These are phyloP conservation scores for Penicillium egyptiacum DNA, from an alignment of 495 filamentous ascomycete species.

Conservation along the genomic window DNA sequence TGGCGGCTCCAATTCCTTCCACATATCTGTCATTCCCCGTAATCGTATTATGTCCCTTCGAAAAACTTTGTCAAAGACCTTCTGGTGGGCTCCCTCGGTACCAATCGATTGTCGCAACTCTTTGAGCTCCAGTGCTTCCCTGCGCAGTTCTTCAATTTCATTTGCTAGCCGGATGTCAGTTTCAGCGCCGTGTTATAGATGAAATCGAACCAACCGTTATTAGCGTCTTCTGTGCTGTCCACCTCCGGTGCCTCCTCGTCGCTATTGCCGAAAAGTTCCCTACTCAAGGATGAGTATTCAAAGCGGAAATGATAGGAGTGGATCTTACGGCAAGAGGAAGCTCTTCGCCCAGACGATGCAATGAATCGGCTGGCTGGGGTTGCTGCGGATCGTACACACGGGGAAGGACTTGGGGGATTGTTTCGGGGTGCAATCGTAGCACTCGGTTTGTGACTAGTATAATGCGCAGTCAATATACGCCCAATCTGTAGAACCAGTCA, in stretches of 20 bases:
- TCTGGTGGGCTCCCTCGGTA: conserved; percentile 70
- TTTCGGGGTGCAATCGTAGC: conserved; percentile 92
- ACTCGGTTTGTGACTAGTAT: conserved; percentile 79
- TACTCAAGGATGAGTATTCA: conserved; percentile 21
- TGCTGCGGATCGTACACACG: conserved; percentile 95
- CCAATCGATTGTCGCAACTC: conserved; percentile 82
- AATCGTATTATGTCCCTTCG: conserved; percentile 79
- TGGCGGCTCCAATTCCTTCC: conserved; percentile 79
- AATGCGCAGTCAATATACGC: conserved; percentile 15
- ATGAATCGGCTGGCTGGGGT: conserved; percentile 92
- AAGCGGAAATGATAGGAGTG: no score
- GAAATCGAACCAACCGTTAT: conserved; percentile 60
- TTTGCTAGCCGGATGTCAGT: conserved; percentile 51
- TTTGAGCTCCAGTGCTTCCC: conserved; percentile 80
- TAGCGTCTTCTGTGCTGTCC: conserved; percentile 73
- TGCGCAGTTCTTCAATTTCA: conserved; percentile 82
- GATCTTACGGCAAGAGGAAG: conserved; percentile 75
- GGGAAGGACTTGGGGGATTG: conserved; percentile 87
- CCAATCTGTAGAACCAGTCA: not conserved
- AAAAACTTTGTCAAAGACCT: conserved; percentile 93
- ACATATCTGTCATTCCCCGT: conserved; percentile 93
- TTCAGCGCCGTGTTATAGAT: not conserved
- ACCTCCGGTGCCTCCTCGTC: conserved; percentile 73
- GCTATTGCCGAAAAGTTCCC: conserved; percentile 87
- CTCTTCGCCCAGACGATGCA: conserved; percentile 99